Percentiles rank a stretch among this genome's conserved stretches.
Evolutionary conservation across 1,284 basidiomycete genomes (phyloP).

Genomic region (Peniophora sp.): DNA sequence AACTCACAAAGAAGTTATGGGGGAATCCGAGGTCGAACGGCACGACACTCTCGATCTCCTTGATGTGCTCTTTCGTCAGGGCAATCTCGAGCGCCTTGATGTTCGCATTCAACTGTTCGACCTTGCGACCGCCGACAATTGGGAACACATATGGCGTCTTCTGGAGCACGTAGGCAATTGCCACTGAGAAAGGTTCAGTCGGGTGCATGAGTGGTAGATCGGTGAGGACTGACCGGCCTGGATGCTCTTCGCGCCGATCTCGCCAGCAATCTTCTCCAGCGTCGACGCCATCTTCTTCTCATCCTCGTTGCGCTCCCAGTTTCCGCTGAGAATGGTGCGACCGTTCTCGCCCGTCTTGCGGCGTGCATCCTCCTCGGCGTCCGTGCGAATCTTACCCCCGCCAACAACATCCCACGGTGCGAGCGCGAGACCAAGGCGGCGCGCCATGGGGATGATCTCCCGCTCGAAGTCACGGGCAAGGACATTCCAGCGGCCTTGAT

Average conservation of each 20-base stretch:
- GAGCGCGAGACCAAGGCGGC: slow-evolving; percentile 16
- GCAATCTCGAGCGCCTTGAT: neutral
- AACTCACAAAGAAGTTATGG: neutral
- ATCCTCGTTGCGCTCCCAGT: slow-evolving; percentile 23
- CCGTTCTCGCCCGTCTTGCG: neutral
- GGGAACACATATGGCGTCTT: neutral
- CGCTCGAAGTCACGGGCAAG: slow-evolving; percentile 44
- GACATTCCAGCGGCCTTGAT: slow-evolving; percentile 49
- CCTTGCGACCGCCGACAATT: neutral
- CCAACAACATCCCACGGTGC: neutral
- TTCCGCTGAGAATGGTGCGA: neutral
- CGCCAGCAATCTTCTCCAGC: slow-evolving; percentile 12
- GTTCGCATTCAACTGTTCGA: neutral
- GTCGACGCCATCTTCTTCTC: slow-evolving; percentile 17
- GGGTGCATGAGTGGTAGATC: neutral
- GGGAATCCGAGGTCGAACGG: neutral
- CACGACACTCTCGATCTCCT: neutral
- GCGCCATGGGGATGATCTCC: slow-evolving; percentile 55
- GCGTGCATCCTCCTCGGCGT: neutral
- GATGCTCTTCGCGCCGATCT: slow-evolving; percentile 15
- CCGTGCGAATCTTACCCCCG: neutral
- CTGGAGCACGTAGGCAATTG: neutral
- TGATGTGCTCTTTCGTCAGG: neutral
- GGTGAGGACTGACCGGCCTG: neutral
- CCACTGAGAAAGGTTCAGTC: neutral